phyloP scores from a whole-genome alignment of 495 filamentous ascomycete species.

The Neurospora tetraspora region DNA sequence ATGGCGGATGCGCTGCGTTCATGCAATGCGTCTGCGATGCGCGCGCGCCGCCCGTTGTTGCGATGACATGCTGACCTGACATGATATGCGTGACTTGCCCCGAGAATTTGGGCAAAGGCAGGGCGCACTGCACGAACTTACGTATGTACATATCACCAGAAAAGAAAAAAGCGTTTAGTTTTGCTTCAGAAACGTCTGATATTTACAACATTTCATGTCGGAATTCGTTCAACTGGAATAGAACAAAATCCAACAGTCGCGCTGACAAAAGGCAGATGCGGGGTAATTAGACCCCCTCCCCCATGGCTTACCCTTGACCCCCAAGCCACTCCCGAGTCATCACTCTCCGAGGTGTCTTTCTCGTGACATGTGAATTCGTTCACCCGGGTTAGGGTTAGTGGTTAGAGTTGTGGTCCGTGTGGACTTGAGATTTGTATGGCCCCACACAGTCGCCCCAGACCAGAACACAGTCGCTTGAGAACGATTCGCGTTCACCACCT shows the following conservation, averaged over 20 bases:
- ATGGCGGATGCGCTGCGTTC: too few relatives aligned
- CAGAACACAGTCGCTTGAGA: too few relatives aligned
- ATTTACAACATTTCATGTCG: not conserved
- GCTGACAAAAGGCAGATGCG: not conserved
- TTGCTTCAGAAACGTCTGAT: too few relatives aligned
- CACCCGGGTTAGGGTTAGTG: not conserved
- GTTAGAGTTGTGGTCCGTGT: too few relatives aligned
- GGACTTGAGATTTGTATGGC: too few relatives aligned
- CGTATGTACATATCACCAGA: not conserved
- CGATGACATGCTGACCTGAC: not conserved
- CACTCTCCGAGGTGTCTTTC: not conserved
- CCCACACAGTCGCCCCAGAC: too few relatives aligned
- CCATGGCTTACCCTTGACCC: not conserved
- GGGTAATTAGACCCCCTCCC: not conserved
- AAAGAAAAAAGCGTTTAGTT: not conserved
- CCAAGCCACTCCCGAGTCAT: not conserved
- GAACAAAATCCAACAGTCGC: too few relatives aligned
- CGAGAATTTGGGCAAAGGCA: not conserved
- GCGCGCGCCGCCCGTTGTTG: not conserved
- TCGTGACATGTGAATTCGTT: not conserved
- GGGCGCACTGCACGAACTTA: not conserved
- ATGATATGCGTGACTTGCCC: not conserved
- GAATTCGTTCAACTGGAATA: not conserved
- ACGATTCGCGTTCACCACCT: not conserved
- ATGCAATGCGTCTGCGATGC: not conserved